Conservation (phyloP, 2,329 filamentous ascomycete genomes). For the Hymenoscyphus linearis region DNA sequence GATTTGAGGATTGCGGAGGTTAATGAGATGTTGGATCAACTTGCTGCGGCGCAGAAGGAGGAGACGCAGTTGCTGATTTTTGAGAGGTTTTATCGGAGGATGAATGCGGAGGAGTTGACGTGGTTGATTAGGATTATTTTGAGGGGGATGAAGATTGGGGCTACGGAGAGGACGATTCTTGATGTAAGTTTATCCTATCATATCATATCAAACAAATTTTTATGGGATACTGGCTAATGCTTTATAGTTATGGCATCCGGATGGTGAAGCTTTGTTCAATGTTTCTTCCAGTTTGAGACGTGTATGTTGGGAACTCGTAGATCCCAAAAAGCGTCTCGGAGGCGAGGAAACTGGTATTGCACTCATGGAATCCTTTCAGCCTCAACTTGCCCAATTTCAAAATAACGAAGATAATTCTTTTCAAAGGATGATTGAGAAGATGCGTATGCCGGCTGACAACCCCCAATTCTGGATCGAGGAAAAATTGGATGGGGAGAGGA, state of each 20-base stretch:
- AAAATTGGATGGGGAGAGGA: constrained; percentile 92
- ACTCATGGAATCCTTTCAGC: constrained; percentile 94
- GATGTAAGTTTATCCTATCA: constrained; percentile 41
- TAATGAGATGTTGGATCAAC: constrained; percentile 74
- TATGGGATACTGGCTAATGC: constrained; percentile 7
- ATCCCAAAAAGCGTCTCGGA: constrained; percentile 67
- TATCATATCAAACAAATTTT: not conserved
- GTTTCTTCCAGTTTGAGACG: constrained; percentile 84
- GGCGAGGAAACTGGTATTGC: constrained; percentile 69
- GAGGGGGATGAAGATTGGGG: constrained; percentile 67
- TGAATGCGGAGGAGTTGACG: constrained; percentile 90
- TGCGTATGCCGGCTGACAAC: constrained; percentile 63
- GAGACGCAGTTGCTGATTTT: constrained; percentile 79
- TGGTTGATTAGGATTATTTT: constrained; percentile 95
- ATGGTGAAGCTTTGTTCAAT: constrained; percentile 74
- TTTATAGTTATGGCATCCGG: constrained; percentile 72
- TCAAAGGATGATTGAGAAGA: constrained; percentile 67
- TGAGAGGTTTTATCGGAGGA: constrained; percentile 75
- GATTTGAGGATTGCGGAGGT: constrained; percentile 84
- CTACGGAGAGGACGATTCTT: constrained; percentile 84
- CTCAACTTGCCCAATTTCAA: constrained; percentile 90
- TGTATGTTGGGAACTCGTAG: constrained; percentile 89
- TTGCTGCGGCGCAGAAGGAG: constrained; percentile 72
- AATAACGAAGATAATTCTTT: constrained; percentile 59
- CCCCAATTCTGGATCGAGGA: constrained; percentile 93